Conservation (phyloP, 345 rosid genomes). For the Salix brachista region DNA sequence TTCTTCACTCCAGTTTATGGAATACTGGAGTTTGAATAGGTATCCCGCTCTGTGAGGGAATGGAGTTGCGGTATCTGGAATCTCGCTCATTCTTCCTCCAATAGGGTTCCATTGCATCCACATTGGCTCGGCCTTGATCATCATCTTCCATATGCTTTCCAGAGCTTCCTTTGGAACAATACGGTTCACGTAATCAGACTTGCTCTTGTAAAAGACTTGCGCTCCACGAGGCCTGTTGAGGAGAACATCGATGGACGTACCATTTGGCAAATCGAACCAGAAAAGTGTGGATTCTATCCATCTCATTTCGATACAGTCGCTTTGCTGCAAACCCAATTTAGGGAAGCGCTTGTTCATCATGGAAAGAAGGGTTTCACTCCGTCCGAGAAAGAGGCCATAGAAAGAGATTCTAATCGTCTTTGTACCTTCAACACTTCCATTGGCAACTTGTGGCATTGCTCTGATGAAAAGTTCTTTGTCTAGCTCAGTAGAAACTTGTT, state of each 20-base stretch:
- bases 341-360: slow-evolving; percentile 3
- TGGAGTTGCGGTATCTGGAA: slow-evolving; percentile 1
- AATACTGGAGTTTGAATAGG: slow-evolving; percentile 11
- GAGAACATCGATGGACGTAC: slow-evolving; percentile 2
- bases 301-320: slow-evolving; percentile 9
- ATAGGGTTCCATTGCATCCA: slow-evolving; percentile 14
- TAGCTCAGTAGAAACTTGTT: background rate
- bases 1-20: background rate
- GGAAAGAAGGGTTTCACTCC: background rate
- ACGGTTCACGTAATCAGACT: slow-evolving; percentile 14
- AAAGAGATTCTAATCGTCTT: background rate
- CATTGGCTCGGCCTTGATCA: background rate
- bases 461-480: slow-evolving; percentile 14
- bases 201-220: background rate
- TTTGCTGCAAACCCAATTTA: background rate
- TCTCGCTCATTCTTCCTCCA: slow-evolving; percentile 18
- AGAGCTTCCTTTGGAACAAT: slow-evolving; percentile 4
- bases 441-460: background rate
- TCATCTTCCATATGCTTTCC: slow-evolving; percentile 4
- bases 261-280: slow-evolving; percentile 1
- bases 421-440: background rate
- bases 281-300: slow-evolving; percentile 12
- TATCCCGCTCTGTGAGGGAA: slow-evolving; percentile 16
- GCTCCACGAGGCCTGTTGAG: background rate
- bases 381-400: slow-evolving; percentile 3